A percentile compares a stretch with the other conserved stretches of the same genome.
phyloP scores from a whole-genome alignment of 73 alveolate genomes.

The Paramecium bursaria region DNA sequence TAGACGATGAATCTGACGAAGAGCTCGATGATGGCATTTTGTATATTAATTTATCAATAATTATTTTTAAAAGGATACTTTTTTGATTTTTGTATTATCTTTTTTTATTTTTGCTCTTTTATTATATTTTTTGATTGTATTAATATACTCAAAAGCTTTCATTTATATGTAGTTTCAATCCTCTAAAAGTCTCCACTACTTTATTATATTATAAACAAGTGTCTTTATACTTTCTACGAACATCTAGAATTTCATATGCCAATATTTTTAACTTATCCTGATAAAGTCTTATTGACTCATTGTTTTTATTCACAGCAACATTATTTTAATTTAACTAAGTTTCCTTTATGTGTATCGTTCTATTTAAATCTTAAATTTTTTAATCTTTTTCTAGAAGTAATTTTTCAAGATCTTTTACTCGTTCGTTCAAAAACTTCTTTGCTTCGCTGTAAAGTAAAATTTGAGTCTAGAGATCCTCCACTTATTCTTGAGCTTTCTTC shows the following conservation, averaged over 20 bases:
- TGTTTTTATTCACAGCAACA: neutral
- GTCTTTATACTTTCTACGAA: conserved; percentile 34
- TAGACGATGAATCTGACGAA: conserved; percentile 30
- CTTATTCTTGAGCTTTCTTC: conserved; percentile 4
- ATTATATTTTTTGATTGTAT: too few species aligned
- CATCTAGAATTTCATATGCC: conserved; percentile 26
- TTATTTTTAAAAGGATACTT: conserved; percentile 60
- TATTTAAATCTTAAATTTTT: neutral
- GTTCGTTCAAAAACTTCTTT: conserved; percentile 16
- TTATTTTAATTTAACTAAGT: conserved; percentile 16
- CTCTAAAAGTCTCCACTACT: neutral
- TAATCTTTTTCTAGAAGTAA: neutral
- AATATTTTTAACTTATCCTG: conserved; percentile 40
- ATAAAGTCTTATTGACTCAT: conserved; percentile 26
- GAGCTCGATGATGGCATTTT: conserved; percentile 37
- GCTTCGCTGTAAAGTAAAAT: conserved; percentile 1
- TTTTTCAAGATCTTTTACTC: conserved; percentile 32
- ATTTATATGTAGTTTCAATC: neutral
- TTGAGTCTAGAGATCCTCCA: conserved; percentile 39
- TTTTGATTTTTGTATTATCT: conserved; percentile 31
- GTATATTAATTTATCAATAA: too few species aligned
- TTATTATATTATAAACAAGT: conserved; percentile 38
- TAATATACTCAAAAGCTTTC: too few species aligned
- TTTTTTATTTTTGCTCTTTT: too few species aligned
- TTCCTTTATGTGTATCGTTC: conserved; percentile 1